Percentiles rank a stretch among this genome's conserved stretches.
These are phyloP conservation scores for Elaeis guineensis DNA, from an alignment of 176 grass and related monocot species.

Conservation along the genomic window DNA sequence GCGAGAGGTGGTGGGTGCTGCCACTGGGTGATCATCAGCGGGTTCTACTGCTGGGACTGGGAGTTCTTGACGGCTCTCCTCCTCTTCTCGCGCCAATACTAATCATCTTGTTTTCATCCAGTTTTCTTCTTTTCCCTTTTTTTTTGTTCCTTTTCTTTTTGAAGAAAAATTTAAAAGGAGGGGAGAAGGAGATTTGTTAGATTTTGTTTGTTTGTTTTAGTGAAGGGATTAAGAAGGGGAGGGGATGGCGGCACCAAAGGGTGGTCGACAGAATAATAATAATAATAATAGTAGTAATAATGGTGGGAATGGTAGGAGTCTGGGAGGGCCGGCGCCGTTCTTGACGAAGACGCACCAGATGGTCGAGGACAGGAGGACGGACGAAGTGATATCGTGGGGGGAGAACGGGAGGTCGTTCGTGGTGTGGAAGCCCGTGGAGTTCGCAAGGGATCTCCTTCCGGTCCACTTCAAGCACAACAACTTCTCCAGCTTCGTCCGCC, in stretches of 20 bases:
- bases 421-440: constrained; percentile 90
- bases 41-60: constrained; percentile 95
- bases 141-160: neutral
- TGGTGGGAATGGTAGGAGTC: neutral
- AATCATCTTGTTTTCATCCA: constrained; percentile 1
- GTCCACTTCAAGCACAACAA: constrained; percentile 96
- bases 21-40: constrained; percentile 29
- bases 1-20: too few species aligned
- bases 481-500: constrained; percentile 92
- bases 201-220: too few species aligned
- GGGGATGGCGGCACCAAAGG: too few species aligned
- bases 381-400: constrained; percentile 89
- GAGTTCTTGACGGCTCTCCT: constrained; percentile 85
- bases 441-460: constrained; percentile 78
- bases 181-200: too few species aligned
- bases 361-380: constrained; percentile 63
- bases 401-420: constrained; percentile 65
- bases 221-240: too few species aligned
- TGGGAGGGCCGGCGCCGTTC: constrained; percentile 64
- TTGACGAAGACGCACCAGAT: constrained; percentile 74
- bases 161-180: too few species aligned
- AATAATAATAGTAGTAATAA: neutral
- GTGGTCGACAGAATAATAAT: too few species aligned
- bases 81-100: constrained; percentile 56
- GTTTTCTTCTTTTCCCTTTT: neutral